Evolutionary conservation across 2,329 filamentous ascomycete species (phyloP), one percentile per base, ranked within the genome.

Genomic region (Fusarium sororula): DNA sequence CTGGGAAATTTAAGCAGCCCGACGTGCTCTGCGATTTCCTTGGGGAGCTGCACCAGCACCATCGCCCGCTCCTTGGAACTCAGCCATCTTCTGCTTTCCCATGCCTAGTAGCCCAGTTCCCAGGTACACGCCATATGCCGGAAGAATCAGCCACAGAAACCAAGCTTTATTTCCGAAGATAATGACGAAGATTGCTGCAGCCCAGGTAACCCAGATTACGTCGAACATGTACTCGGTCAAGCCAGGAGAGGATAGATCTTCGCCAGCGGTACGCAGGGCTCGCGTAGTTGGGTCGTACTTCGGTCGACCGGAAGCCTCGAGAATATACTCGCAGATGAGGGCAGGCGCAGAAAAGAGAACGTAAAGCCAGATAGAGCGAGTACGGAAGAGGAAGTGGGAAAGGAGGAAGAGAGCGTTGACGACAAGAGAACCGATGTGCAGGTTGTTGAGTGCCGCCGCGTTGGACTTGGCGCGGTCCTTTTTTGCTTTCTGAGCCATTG

Each of bases 161-260:
- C 88, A 90, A 20, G 85, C 93, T 85, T 92, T 92, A 81, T 98
- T 95, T 8, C 96, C 96, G 54, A 96, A 89, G 35, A 97, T 73
- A 22, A 92, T 88, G 20, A 92, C 95, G n/a, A 92, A 82, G 14
- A 92, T 83, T 45, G 94, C 85, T 61, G 91, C 93, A 17, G 90
- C 91, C 92, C 95, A 98, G 0, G 95, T 98, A 85, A 97, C 94
- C 90, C 98, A 98, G 60, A 98, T 86, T 56, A 98, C 90, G 84
- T 99, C 96, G 89, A 97, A 99, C 93, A 98, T 94, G 86, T 97
- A 98, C 84, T 98, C 96, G 17, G 96, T 98, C 85, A 99, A 85
- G 9, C 96, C 96, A 39, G 92, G 89, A 15, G 94, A 94, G 60
- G 93, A 91, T 58, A 99, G 89, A 82, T 99, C 96, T 81, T 98